A percentile compares a stretch with the other conserved stretches of the same genome.
Evolutionary conservation across 164 flowering plant species (phyloP).

Genomic region (Euptelea pleiosperma): DNA sequence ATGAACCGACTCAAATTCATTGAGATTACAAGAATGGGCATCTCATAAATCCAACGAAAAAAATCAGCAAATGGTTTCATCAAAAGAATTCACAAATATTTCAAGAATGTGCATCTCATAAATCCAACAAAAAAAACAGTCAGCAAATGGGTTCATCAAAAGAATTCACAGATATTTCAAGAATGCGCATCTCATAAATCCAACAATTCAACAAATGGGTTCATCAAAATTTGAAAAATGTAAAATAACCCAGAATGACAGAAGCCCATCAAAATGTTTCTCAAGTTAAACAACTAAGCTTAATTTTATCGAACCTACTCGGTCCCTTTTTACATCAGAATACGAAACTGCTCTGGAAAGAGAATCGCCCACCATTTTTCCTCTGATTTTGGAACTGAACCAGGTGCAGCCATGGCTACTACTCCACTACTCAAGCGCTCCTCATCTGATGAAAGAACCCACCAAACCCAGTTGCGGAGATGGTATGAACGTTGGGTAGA

Average conservation of each 20-base stretch:
- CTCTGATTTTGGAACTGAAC: conserved; percentile 54
- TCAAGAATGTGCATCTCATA: too few species aligned
- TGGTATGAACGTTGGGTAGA: not conserved
- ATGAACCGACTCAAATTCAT: not conserved
- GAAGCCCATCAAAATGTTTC: not conserved
- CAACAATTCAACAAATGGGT: too few species aligned
- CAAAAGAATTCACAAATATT: too few species aligned
- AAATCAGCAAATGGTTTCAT: too few species aligned
- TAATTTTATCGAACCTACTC: conserved; percentile 42
- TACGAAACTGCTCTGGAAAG: conserved; percentile 77
- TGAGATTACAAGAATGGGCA: too few species aligned
- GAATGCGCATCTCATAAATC: too few species aligned
- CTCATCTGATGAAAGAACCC: conserved; percentile 13
- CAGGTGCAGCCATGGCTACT: conserved; percentile 36
- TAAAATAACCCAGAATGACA: not conserved
- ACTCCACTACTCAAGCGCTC: conserved; percentile 8
- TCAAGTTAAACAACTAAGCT: not conserved
- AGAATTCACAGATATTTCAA: too few species aligned
- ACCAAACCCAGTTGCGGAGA: conserved; percentile 10
- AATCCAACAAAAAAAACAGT: too few species aligned
- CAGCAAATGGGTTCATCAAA: too few species aligned
- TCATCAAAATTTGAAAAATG: not conserved
- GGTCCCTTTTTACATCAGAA: conserved; percentile 73
- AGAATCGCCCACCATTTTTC: conserved; percentile 82
- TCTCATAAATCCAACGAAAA: too few species aligned